Base-by-base conservation (phyloP, 768 basidiomycete species). In the Pisolithus sp. region DNA sequence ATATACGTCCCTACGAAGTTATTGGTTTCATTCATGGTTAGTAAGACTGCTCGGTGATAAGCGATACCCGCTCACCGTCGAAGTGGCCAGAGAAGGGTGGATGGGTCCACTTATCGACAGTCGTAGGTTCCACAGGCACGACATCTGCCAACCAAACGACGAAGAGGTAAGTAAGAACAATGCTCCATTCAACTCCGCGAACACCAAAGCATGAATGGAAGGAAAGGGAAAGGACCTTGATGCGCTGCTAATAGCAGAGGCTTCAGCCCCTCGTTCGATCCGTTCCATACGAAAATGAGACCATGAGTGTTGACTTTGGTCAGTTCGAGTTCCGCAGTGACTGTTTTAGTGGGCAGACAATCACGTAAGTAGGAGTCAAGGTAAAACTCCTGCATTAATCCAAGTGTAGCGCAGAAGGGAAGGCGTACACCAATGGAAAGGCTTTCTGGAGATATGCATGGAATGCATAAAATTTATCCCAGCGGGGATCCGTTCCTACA, bases 51-150 rank as follows among this genome's bases (percentile, higher is more conserved):
- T 12, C 34, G 5, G 10, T 12, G 34, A 15, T 34, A 12, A 5
- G 4, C 3, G 34, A 13, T 5, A 15, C 0, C 34, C 34, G 26
- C 49, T 42, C 23, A 76, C 81, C 81, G 54, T 83, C 82, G 56
- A 72, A 82, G 52, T 75, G 60, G 0, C 85, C 85, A 28, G 80
- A 82, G 60, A 79, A 86, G 2, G 84, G 81, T 4, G 82, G 81
- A 49, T 81, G 58, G 3, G 62, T 73, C 85, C 85, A 87, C 53
- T 76, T 64, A 53, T 74, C 72, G 20, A 76, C 65, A 0, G 83
- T 84, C 5, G 69, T 68, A 3, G 76, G 73, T 18, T 80, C 73
- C 7, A 85, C 85, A 4, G 85, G 85, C 4, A 87, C 85, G 7
- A 86, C 84, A 56, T 87, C 85, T 83, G 36, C 15, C 45, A 8